These are phyloP conservation scores for Limonium bicolor DNA, from an alignment of 148 eudicot genomes.

Conservation along the genomic window DNA sequence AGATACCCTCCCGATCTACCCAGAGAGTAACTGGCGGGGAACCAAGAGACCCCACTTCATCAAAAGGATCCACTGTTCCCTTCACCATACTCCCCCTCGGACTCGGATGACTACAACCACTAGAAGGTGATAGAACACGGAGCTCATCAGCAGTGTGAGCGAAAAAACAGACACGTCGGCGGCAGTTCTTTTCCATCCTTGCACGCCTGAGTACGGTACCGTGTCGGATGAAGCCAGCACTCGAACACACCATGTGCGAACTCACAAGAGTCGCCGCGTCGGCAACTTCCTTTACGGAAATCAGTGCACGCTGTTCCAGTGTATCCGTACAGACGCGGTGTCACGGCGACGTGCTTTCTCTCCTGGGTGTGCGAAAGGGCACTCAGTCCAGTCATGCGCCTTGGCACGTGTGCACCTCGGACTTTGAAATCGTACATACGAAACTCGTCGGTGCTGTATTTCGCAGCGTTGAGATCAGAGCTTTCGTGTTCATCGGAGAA, in stretches of 20 bases:
- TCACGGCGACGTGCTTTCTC: conserved; percentile 85
- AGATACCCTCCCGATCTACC: background rate
- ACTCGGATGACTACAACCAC: conserved; percentile 4
- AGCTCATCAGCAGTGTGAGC: conserved; percentile 65
- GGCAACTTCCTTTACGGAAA: conserved; percentile 49
- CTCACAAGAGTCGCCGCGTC: conserved; percentile 63
- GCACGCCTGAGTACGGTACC: conserved; percentile 77
- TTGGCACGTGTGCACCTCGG: conserved; percentile 64
- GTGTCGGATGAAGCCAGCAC: conserved; percentile 83
- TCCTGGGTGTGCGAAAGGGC: conserved; percentile 81
- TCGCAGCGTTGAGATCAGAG: background rate
- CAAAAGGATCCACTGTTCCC: conserved; percentile 14
- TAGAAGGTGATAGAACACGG: conserved; percentile 27
- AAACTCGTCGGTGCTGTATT: conserved; percentile 19
- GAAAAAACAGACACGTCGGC: conserved; percentile 69
- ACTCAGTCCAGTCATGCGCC: conserved; percentile 91
- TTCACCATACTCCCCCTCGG: conserved; percentile 1
- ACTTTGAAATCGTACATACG: conserved; percentile 91
- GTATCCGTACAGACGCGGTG: conserved; percentile 48
- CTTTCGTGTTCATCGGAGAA: background rate
- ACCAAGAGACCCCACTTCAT: too few relatives aligned
- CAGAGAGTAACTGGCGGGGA: background rate
- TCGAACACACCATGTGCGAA: conserved; percentile 80
- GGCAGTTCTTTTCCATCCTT: conserved; percentile 58
- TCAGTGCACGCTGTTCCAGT: conserved; percentile 66